A percentile compares a stretch with the other conserved stretches of the same genome.
These are phyloP conservation scores for Penicillium chermesinum DNA, from an alignment of 495 filamentous ascomycete genomes.

Conservation along the genomic window DNA sequence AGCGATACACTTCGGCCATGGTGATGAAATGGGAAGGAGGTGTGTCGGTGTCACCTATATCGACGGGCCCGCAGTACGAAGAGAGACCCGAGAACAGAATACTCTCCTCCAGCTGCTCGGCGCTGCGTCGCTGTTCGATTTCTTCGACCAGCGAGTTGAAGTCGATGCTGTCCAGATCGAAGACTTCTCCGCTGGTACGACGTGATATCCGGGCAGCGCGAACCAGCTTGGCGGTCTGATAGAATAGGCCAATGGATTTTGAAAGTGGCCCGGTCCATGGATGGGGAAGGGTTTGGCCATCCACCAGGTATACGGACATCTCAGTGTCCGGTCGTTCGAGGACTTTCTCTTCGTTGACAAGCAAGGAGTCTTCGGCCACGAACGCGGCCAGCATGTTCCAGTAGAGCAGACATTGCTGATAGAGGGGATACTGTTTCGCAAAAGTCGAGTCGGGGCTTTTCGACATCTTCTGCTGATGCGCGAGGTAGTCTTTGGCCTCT, in stretches of 20 bases:
- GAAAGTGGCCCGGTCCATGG: constrained; percentile 23
- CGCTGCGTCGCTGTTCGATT: constrained; percentile 15
- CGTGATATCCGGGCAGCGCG: constrained; percentile 12
- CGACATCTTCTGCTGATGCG: constrained; percentile 13
- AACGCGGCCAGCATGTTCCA: constrained; percentile 25
- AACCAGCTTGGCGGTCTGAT: constrained; percentile 19
- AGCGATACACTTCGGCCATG: constrained; percentile 22
- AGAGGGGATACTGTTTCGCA: constrained; percentile 22
- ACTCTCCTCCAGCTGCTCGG: constrained; percentile 17
- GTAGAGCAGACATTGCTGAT: constrained; percentile 22
- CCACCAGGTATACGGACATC: constrained; percentile 19
- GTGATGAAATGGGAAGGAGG: constrained; percentile 24
- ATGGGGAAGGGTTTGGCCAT: constrained; percentile 20
- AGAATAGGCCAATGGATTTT: constrained; percentile 18
- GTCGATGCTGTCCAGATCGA: constrained; percentile 15
- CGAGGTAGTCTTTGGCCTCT: constrained; percentile 21
- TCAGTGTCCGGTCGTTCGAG: constrained; percentile 13
- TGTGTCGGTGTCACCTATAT: constrained; percentile 21
- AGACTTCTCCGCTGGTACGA: constrained; percentile 8
- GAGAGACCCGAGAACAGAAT: constrained; percentile 21
- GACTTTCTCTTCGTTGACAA: constrained; percentile 15
- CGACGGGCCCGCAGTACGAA: constrained; percentile 21
- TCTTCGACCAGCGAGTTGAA: constrained; percentile 18
- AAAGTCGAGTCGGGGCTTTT: constrained; percentile 16
- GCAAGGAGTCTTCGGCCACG: constrained; percentile 20